A percentile compares a stretch with the other conserved stretches of the same genome.
These are phyloP conservation scores for Candida germanica DNA, from an alignment of 805 yeast species.

Conservation along the genomic window DNA sequence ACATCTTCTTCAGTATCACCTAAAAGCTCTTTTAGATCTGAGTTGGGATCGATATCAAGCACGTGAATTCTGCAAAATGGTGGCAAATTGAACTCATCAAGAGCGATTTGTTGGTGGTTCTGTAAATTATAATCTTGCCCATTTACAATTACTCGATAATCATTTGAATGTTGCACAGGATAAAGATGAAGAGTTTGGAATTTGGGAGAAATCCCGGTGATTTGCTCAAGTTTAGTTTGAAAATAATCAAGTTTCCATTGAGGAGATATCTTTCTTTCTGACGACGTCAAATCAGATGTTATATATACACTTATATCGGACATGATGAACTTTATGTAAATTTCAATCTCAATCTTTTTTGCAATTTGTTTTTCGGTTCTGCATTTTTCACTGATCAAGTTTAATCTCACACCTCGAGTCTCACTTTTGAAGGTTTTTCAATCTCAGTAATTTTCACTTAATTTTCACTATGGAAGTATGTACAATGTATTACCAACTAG, in stretches of 20 bases:
- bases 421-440: too few species aligned
- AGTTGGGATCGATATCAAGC: constrained; percentile 51
- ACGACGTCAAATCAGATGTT: constrained; percentile 63
- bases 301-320: constrained; percentile 52
- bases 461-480: constrained; percentile 8
- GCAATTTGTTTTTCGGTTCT: too few species aligned
- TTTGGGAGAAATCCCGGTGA: constrained; percentile 70
- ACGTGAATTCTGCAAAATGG: constrained; percentile 55
- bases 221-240: constrained; percentile 54
- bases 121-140: constrained; percentile 18
- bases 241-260: constrained; percentile 58
- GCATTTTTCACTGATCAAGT: too few species aligned
- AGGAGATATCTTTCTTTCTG: constrained; percentile 64
- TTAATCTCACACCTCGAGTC: too few species aligned
- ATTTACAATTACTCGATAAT: constrained; percentile 1
- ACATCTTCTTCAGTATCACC: constrained; percentile 20
- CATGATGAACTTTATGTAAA: too few species aligned
- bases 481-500: constrained; percentile 1
- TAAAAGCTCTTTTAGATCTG: constrained; percentile 34
- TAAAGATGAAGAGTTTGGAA: constrained; percentile 52
- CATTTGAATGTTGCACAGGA: constrained; percentile 35
- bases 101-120: constrained; percentile 4
- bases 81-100: constrained; percentile 24
- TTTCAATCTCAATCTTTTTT: too few species aligned
- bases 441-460: too few species aligned